Percentiles rank a stretch among this genome's conserved stretches.
Evolutionary conservation across 2,329 filamentous ascomycete genomes (phyloP).

Genomic region (Cercospora zeae-maydis): DNA sequence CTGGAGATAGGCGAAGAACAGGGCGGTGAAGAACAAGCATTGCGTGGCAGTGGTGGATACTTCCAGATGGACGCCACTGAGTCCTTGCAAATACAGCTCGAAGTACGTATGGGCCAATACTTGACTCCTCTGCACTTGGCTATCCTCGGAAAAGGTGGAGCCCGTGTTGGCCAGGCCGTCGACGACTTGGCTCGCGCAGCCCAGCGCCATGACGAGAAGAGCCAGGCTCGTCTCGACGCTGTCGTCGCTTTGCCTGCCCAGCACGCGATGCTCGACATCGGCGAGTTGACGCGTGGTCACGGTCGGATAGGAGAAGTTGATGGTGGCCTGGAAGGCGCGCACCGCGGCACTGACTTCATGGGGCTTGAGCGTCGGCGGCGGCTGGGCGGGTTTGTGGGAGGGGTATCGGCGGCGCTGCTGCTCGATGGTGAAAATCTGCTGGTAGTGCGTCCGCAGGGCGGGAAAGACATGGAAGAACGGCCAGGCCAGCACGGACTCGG

Average conservation of each 20-base stretch:
- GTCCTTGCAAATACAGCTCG: constrained; percentile 9
- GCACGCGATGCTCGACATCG: constrained; percentile 12
- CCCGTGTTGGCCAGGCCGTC: neutral
- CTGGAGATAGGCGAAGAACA: constrained; percentile 19
- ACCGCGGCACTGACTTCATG: constrained; percentile 6
- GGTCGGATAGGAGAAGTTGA: constrained; percentile 17
- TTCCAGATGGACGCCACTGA: constrained; percentile 13
- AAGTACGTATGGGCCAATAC: constrained; percentile 11
- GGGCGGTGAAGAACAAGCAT: constrained; percentile 18
- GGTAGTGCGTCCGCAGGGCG: constrained; percentile 9
- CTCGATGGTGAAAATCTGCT: constrained; percentile 16
- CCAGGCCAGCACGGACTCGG: constrained; percentile 17
- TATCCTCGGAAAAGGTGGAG: neutral
- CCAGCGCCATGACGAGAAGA: constrained; percentile 15
- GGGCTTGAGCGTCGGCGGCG: constrained; percentile 6
- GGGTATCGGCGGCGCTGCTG: constrained; percentile 11
- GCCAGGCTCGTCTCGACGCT: constrained; percentile 11
- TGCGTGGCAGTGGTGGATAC: constrained; percentile 14
- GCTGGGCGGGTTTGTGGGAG: neutral
- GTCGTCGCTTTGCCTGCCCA: constrained; percentile 4
- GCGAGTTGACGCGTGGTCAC: constrained; percentile 3
- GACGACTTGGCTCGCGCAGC: constrained; percentile 11
- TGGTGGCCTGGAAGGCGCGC: constrained; percentile 1
- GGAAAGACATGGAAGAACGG: constrained; percentile 14
- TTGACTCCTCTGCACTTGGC: neutral